Conservation (phyloP, 139 green algal species). For the Volvox africanus region DNA sequence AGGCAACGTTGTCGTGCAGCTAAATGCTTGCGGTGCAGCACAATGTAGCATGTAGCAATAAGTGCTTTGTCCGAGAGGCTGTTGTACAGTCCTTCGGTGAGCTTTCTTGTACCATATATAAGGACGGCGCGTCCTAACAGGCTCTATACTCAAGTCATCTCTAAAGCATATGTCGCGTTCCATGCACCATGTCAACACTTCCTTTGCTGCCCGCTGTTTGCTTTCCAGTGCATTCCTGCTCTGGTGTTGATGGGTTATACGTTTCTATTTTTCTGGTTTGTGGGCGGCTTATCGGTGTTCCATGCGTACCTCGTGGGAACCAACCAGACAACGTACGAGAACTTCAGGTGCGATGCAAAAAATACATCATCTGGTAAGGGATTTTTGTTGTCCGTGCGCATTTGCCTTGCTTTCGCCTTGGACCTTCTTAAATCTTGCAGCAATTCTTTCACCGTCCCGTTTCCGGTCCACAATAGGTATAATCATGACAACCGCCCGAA, state of each 20-base stretch:
- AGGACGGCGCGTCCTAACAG: no score
- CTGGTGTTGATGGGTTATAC: constrained; percentile 78
- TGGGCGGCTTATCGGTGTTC: constrained; percentile 92
- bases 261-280: constrained; percentile 92
- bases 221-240: constrained; percentile 33
- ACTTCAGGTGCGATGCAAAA: constrained; percentile 83
- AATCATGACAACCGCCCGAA: constrained; percentile 70
- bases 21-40: no score
- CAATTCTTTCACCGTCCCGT: not conserved
- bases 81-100: no score
- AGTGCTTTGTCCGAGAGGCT: no score
- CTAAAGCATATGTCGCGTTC: no score
- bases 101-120: no score
- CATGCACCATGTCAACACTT: no score
- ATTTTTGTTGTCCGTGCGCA: not conserved
- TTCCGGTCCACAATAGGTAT: constrained; percentile 40
- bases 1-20: no score
- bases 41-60: no score
- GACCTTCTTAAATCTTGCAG: not conserved
- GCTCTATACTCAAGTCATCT: no score
- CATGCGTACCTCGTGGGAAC: constrained; percentile 92
- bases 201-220: no score
- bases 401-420: not conserved
- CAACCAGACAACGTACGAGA: constrained; percentile 99
- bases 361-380: no score